Base-by-base conservation (phyloP, 2,329 filamentous ascomycete genomes). In the Verticillium nonalfalfae region DNA sequence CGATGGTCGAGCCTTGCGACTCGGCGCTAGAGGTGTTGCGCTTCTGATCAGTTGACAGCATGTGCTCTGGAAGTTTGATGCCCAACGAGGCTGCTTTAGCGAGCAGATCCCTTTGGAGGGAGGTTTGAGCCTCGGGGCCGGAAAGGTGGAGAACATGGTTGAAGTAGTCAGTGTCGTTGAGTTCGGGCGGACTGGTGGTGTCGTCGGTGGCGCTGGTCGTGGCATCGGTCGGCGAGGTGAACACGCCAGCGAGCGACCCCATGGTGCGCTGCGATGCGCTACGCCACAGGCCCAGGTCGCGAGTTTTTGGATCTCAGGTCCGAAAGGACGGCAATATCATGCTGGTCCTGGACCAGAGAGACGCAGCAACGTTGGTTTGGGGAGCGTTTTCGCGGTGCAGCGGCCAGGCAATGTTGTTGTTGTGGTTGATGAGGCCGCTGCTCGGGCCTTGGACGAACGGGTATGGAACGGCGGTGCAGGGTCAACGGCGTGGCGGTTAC, bases 1-100 rank as follows among this genome's bases (percentile, higher is more conserved):
- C 73, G 40, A 75, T 73, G 31, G 74, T 70, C 7, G 78, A 79
- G 38, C 73, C 73, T 61, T 68, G 73, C 21, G 79, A 81, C 63
- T 80, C 74, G 64, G 76, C 73, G 60, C 72, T 75, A 36, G 74
- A 75, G 3, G 70, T 72, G 60, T 75, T 72, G 57, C 72, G 72
- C 61, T 76, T 75, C 38, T 77, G 71, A 38, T 68, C 66, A 50
- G 67, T 71, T 45, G 68, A 65, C 71, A 66, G 7, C 70, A 61
- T 14, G 70, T 68, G 60, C 7, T 50, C 39, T 2, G 58, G 58
- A 15, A 59, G 26, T 13, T 52, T 34, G 34, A 79, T 76, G 54
- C 75, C 75, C 60, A 79, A 63, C 6, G 68, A 64, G 11, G 66
- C 62, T 13, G 76, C 77, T 64, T 69, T 75, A 54, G 65, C 65